These are phyloP conservation scores for Cardiosporidium cionae DNA, from an alignment of 169 alveolate genomes.

Conservation along the genomic window DNA sequence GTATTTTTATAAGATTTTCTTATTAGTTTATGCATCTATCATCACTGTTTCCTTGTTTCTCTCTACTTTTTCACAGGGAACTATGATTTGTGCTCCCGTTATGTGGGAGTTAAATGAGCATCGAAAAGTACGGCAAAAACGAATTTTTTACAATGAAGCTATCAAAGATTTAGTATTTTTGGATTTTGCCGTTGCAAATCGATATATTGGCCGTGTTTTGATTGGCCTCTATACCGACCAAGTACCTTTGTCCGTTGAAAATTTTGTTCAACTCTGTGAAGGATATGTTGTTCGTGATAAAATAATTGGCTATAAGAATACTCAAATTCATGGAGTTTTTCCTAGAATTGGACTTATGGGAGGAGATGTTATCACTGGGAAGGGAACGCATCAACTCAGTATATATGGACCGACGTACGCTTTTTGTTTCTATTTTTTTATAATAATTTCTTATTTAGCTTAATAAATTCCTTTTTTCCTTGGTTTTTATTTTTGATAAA, in stretches of 20 bases:
- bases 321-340: conserved; percentile 4
- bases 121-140: not conserved
- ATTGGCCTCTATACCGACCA: conserved; percentile 24
- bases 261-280: conserved; percentile 31
- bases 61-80: not conserved
- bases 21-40: not conserved
- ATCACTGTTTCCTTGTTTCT: not conserved
- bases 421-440: not conserved
- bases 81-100: not conserved
- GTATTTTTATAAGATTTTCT: too few relatives aligned
- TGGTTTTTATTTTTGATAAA: not conserved
- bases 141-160: not conserved
- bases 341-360: conserved; percentile 1
- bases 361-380: conserved; percentile 22
- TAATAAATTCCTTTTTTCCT: not conserved
- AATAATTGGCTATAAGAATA: conserved; percentile 15
- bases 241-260: conserved; percentile 26
- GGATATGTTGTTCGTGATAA: conserved; percentile 24
- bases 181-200: conserved; percentile 28
- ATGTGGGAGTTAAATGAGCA: not conserved
- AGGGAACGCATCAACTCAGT: not conserved
- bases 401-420: conserved; percentile 9
- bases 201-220: conserved; percentile 23
- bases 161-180: conserved; percentile 14
- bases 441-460: not conserved